Percentiles rank a stretch among this genome's conserved stretches.
Conservation (phyloP, 2,329 filamentous ascomycete genomes). For the Ceratocystis huliohia region DNA sequence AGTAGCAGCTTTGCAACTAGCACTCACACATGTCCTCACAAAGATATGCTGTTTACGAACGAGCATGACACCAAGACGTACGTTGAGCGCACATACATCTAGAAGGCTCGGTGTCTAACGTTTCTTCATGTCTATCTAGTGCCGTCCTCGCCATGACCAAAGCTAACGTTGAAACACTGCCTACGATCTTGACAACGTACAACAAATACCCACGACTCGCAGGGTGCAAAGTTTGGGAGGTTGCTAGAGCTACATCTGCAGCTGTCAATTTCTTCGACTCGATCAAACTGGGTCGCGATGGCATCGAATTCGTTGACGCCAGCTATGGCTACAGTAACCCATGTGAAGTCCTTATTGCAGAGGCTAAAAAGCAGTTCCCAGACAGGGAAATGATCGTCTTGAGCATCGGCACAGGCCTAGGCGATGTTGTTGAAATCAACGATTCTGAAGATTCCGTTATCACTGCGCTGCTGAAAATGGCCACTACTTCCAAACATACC, state of each 20-base stretch:
- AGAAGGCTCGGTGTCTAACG: too few relatives aligned
- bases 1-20: too few relatives aligned
- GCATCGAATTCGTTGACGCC: constrained; percentile 25
- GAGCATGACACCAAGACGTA: too few relatives aligned
- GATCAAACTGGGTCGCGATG: constrained; percentile 25
- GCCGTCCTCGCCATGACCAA: too few relatives aligned
- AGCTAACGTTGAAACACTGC: too few relatives aligned
- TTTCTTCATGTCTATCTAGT: too few relatives aligned
- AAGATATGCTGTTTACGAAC: too few relatives aligned
- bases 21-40: too few relatives aligned
- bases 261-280: constrained; percentile 27
- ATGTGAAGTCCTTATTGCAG: constrained; percentile 25
- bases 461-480: background rate
- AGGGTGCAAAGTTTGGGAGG: constrained; percentile 26
- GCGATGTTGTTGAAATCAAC: constrained; percentile 22
- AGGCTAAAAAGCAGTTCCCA: constrained; percentile 25
- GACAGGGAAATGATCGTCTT: constrained; percentile 21
- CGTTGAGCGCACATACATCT: too few relatives aligned
- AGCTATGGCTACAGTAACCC: constrained; percentile 28
- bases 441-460: constrained; percentile 10
- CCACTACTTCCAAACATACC: background rate
- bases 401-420: constrained; percentile 26
- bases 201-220: constrained; percentile 11
- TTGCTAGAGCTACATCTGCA: constrained; percentile 26
- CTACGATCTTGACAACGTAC: too few relatives aligned